A percentile compares a stretch with the other conserved stretches of the same genome.
These are phyloP conservation scores for Erysimum pusillum DNA, from an alignment of 441 rosid species.

Conservation along the genomic window DNA sequence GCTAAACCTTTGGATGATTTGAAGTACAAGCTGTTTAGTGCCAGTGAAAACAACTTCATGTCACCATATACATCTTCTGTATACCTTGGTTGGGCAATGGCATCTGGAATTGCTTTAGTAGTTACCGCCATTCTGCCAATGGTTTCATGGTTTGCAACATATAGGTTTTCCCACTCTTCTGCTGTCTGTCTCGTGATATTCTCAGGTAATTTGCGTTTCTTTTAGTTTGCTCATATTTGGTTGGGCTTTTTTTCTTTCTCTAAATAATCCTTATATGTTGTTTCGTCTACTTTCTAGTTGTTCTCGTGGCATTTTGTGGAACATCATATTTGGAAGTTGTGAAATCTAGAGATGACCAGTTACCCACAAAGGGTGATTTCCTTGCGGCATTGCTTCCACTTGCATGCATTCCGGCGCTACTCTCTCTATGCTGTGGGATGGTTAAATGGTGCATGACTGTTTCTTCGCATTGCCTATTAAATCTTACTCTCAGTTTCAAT, in stretches of 20 bases:
- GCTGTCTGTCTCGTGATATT: slow-evolving; percentile 89
- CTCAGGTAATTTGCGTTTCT: slow-evolving; percentile 66
- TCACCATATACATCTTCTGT: slow-evolving; percentile 93
- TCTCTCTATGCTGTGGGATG: slow-evolving; percentile 93
- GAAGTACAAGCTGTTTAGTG: slow-evolving; percentile 83
- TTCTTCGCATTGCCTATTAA: slow-evolving; percentile 42
- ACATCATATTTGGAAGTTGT: slow-evolving; percentile 92
- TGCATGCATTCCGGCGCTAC: slow-evolving; percentile 92
- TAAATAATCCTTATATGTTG: slow-evolving; percentile 36
- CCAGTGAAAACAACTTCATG: slow-evolving; percentile 63
- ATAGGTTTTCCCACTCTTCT: slow-evolving; percentile 93
- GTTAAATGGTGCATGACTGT: slow-evolving; percentile 83
- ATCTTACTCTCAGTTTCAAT: slow-evolving; percentile 31
- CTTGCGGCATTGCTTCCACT: slow-evolving; percentile 99
- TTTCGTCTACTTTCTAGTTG: slow-evolving; percentile 65
- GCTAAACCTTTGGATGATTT: slow-evolving; percentile 89
- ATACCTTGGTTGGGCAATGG: slow-evolving; percentile 99
- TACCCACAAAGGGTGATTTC: slow-evolving; percentile 92
- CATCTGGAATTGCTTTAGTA: slow-evolving; percentile 89
- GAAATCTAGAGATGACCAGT: slow-evolving; percentile 88
- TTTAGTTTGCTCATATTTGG: slow-evolving; percentile 21
- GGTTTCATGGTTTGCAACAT: slow-evolving; percentile 98
- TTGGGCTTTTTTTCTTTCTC: slow-evolving; percentile 27
- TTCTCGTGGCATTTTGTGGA: slow-evolving; percentile 96
- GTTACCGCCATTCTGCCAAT: slow-evolving; percentile 98